Conservation (phyloP, 495 filamentous ascomycete species). For the Hamigera avellanea region DNA sequence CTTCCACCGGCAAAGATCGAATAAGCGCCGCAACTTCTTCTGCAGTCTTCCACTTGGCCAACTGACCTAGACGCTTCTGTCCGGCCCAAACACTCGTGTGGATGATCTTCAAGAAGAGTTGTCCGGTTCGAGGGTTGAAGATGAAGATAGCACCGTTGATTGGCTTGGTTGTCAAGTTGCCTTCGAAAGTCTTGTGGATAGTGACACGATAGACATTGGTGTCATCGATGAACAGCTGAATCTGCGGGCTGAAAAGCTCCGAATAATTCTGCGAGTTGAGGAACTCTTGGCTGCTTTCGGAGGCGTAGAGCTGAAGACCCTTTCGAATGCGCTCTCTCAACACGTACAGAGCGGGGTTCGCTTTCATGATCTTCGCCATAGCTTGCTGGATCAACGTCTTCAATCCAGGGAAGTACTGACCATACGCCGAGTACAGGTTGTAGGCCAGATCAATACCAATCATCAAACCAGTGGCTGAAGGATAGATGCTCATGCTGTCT, state of each 20-base stretch:
- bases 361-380: constrained; percentile 99
- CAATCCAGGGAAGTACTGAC: constrained; percentile 96
- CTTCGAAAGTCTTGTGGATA: constrained; percentile 99
- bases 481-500: constrained; percentile 98
- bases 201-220: constrained; percentile 99
- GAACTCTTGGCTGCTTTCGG: constrained; percentile 99
- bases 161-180: constrained; percentile 97
- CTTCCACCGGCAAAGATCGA: constrained; percentile 91
- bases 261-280: constrained; percentile 99
- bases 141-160: constrained; percentile 99
- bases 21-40: constrained; percentile 99
- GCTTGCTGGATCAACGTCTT: constrained; percentile 96
- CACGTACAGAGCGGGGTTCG: constrained; percentile 94
- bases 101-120: constrained; percentile 98
- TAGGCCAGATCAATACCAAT: constrained; percentile 97
- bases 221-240: constrained; percentile 98
- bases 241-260: constrained; percentile 97
- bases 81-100: constrained; percentile 99
- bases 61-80: constrained; percentile 95
- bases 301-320: constrained; percentile 95
- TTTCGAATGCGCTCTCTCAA: constrained; percentile 96
- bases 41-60: constrained; percentile 99
- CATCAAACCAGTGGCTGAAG: constrained; percentile 95
- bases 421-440: constrained; percentile 95
- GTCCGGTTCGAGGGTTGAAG: constrained; percentile 96